phyloP scores from a whole-genome alignment of 108 stramenopile genomes.

The Craspedostauros australis region DNA sequence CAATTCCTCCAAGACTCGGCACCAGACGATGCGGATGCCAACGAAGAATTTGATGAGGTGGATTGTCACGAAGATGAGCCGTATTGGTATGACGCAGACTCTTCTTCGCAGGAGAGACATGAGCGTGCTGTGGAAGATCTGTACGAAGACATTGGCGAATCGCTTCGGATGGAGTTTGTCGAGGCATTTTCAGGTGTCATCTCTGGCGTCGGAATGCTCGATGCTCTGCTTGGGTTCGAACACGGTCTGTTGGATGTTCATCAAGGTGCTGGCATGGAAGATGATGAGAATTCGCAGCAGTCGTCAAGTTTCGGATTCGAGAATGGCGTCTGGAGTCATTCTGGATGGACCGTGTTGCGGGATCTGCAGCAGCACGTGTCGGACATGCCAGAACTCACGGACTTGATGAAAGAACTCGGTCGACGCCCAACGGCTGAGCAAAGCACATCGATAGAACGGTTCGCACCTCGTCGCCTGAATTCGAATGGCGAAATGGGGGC shows the following conservation, averaged over 20 bases:
- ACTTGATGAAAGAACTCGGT: conserved; percentile 40
- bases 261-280: conserved; percentile 11
- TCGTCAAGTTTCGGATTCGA: conserved; percentile 47
- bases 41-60: conserved; percentile 17
- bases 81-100: conserved; percentile 2
- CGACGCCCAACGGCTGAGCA: conserved; percentile 49
- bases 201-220: conserved; percentile 43
- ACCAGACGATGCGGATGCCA: neutral
- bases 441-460: conserved; percentile 34
- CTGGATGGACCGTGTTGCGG: conserved; percentile 55
- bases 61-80: conserved; percentile 7
- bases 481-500: conserved; percentile 50
- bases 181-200: conserved; percentile 45
- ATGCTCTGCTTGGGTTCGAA: conserved; percentile 55
- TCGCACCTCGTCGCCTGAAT: conserved; percentile 37
- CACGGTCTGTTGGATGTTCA: conserved; percentile 48
- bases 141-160: conserved; percentile 16
- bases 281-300: neutral
- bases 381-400: conserved; percentile 47
- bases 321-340: conserved; percentile 64
- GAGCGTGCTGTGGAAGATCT: conserved; percentile 6
- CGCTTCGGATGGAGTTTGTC: conserved; percentile 28
- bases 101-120: conserved; percentile 2
- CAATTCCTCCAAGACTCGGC: conserved; percentile 8
- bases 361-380: conserved; percentile 39